Evolutionary conservation across 352 stramenopile species (phyloP), one percentile per base, ranked within the genome.

Genomic region (Pythium folliculosum): DNA sequence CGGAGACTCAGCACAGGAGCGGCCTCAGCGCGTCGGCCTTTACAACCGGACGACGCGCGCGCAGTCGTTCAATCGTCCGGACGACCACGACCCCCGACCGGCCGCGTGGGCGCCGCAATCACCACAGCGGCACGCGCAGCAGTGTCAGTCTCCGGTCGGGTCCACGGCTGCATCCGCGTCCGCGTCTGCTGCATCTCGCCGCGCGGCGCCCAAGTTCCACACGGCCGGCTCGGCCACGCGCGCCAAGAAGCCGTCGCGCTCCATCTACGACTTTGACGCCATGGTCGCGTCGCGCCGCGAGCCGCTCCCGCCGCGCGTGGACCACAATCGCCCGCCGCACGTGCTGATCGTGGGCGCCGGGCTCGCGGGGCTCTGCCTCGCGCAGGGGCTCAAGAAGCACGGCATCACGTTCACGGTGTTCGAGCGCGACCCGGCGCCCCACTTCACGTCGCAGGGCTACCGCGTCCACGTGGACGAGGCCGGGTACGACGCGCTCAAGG

Each of bases 331-430:
- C 32, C 2, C 35, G 27, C 50, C 65, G 19, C 65, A 67, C 35
- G 67, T 73, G 8, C 35, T 73, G 10, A 73, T 73, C 67, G 62
- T 88, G 10, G 82, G 82, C 17, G 82, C 55, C 12, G 80, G 82
- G 5, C 80, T 90, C 21, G 80, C 77, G 8, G 82, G 82, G 0
- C 65, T 90, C 0, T 88, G 80, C 40, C 77, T 90, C n/a, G 82
- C 82, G 0, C 80, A 90, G 60, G 82, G 82, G 0, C 78, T 90
- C 63, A 81, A 82, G 55, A 83, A 85, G 25, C 25, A 74, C 25
- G 80, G 78, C 37, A 85, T 90, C 62, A 77, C 75, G 2, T 88
- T 90, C 69, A 90, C 81, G 1, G 73, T 90, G 35, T 90, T 88
- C 48, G 81, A 90, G 44, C 72, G 81, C 22, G 82, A 90, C 30